Evolutionary conservation across 140 eudicot genomes (phyloP).

Genomic region (Anethum foeniculum): DNA sequence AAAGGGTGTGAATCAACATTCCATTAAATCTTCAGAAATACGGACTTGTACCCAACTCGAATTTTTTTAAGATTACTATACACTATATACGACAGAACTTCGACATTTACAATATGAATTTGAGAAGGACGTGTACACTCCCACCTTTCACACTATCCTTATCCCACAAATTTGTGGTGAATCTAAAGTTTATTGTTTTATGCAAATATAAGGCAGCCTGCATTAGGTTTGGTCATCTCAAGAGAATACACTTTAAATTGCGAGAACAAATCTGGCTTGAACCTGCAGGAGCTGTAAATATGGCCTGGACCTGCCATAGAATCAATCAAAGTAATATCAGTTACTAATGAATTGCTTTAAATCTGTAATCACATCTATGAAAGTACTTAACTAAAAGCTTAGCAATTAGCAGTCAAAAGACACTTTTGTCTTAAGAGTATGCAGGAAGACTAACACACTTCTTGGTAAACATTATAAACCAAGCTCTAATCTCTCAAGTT

Average conservation of each 20-base stretch:
- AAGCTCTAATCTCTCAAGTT: not conserved
- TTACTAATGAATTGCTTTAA: not conserved
- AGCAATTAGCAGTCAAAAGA: not conserved
- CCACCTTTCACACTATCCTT: slow-evolving; percentile 1
- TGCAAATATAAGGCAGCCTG: not conserved
- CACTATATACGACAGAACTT: not conserved
- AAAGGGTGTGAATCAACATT: no score
- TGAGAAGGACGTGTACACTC: not conserved
- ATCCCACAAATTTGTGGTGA: not conserved
- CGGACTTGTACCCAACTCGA: no score
- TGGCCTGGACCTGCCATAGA: not conserved
- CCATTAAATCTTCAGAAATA: no score
- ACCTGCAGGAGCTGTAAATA: not conserved
- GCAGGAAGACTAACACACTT: not conserved
- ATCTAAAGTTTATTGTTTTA: not conserved
- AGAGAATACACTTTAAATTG: not conserved
- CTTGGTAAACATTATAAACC: not conserved
- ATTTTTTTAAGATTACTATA: no score
- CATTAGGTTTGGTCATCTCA: not conserved
- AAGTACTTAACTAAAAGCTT: not conserved
- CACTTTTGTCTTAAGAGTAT: not conserved
- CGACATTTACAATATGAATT: not conserved
- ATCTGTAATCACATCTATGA: not conserved
- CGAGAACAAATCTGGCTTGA: not conserved
- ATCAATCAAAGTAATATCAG: not conserved